Percentiles rank a stretch among this genome's conserved stretches.
Conservation (phyloP, 371 early-diverging fungal species). For the Mucor mucedo region DNA sequence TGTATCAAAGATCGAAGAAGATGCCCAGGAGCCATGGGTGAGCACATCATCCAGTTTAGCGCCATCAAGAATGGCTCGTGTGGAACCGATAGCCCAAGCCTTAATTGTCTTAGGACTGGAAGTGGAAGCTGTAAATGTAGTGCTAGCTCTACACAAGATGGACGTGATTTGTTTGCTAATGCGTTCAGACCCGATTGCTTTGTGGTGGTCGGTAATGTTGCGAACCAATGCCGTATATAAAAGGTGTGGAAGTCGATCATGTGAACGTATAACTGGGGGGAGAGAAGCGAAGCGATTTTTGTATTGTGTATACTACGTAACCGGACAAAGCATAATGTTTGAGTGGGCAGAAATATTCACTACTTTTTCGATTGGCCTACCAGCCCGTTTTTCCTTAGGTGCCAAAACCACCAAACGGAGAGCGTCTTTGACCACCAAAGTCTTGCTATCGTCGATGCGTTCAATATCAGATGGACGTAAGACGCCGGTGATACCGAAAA, state of each 20-base stretch:
- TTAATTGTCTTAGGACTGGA: neutral
- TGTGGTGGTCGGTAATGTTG: neutral
- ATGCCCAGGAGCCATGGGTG: neutral
- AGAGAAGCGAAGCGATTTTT: neutral
- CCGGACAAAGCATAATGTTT: no score
- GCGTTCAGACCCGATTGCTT: neutral
- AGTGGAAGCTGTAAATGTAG: neutral
- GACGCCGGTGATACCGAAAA: neutral
- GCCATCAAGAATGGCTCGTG: neutral
- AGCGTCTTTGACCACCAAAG: neutral
- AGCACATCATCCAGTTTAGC: neutral
- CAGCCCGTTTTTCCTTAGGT: no score
- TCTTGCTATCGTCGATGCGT: constrained; percentile 1
- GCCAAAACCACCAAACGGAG: neutral
- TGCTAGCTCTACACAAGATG: neutral
- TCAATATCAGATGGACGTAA: neutral
- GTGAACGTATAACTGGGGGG: neutral
- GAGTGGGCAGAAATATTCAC: no score
- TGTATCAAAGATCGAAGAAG: neutral
- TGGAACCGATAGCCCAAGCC: neutral
- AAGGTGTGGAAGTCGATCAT: neutral
- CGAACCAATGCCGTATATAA: neutral
- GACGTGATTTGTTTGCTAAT: neutral
- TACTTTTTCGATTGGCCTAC: no score
- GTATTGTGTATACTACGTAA: neutral